Evolutionary conservation across 148 eudicot genomes (phyloP), one percentile per base, ranked within the genome.

Genomic region (Vaccinium corymbosum): DNA sequence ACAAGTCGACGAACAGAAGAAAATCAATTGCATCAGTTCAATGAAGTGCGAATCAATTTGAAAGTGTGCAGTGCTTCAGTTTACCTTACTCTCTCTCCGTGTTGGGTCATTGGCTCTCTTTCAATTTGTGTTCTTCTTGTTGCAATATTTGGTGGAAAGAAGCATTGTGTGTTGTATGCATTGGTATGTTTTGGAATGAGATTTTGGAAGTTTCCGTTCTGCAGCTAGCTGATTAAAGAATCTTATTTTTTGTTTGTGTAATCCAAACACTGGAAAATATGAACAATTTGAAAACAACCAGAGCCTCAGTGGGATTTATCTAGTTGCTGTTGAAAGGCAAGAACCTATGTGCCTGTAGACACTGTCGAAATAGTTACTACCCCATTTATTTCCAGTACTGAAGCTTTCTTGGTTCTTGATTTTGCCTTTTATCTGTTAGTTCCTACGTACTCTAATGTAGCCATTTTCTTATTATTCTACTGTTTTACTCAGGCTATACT

Each of bases 401-500:
- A 62, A 61, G 59, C 9, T 75, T 83, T 22, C 48, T 76, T 27
- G 57, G 27, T 15, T 35, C 25, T 75, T 70, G 72, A 56, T 75
- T 22, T 71, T n/a, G 42, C 76, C 1, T 1, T 1, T 73, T 35
- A 19, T 17, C 50, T 73, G 2, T 72, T 61, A 10, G 25, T 78
- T 16, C 29, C 80, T 1, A 38, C 48, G 53, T 71, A 38, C 73
- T 61, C 50, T 79, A 76, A 84, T 74, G 72, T 13, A 20, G 35
- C 29, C 19, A 35, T 79, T 15, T 83, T 80, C 55, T 72, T 77
- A 57, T 48, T 38, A 25, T 86, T 49, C 22, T 84, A 35, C 42
- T 66, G 83, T 82, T 56, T 90, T 73, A 22, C 78, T 82, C 95
- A 97, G 99, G 98, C 95, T 6, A 93, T 95, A 85, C 97, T 97